Conservation (phyloP, 2,329 filamentous ascomycete genomes). For the Colletotrichum nymphaeae region DNA sequence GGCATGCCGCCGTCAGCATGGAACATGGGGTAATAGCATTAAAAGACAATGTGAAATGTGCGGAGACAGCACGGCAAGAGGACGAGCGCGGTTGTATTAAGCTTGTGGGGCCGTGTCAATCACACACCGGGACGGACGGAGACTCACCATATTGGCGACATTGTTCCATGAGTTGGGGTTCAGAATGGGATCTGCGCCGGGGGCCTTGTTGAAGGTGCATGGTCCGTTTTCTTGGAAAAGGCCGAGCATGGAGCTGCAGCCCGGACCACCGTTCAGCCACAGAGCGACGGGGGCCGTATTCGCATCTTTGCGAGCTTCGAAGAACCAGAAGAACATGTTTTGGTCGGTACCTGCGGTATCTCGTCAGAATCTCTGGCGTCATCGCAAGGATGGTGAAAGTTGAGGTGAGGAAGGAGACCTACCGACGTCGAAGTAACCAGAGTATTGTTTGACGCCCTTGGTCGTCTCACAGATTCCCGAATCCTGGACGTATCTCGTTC, state of each 20-base stretch:
- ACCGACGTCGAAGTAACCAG: conserved; percentile 62
- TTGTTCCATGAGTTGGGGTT: conserved; percentile 58
- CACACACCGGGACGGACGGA: background rate
- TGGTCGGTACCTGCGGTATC: conserved; percentile 41
- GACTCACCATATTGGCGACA: conserved; percentile 51
- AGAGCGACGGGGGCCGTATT: conserved; percentile 46
- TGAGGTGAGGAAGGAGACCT: background rate
- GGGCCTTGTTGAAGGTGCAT: conserved; percentile 53
- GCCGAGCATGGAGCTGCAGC: conserved; percentile 51
- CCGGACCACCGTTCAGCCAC: conserved; percentile 55
- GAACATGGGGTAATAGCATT: background rate
- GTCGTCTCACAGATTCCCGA: conserved; percentile 64
- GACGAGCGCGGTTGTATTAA: conserved; percentile 36
- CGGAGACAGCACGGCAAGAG: conserved; percentile 46
- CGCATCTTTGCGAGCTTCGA: conserved; percentile 47
- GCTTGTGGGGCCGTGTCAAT: background rate
- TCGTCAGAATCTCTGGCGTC: conserved; percentile 36
- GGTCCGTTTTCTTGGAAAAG: conserved; percentile 58
- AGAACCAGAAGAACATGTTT: conserved; percentile 59
- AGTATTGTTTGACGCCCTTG: conserved; percentile 60
- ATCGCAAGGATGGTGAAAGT: background rate
- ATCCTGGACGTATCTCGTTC: conserved; percentile 60
- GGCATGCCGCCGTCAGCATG: conserved; percentile 10
- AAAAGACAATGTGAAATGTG: background rate
- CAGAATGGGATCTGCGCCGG: conserved; percentile 47